Conservation (phyloP, 116 monocot genomes). For the Trichopus zeylanicus region DNA sequence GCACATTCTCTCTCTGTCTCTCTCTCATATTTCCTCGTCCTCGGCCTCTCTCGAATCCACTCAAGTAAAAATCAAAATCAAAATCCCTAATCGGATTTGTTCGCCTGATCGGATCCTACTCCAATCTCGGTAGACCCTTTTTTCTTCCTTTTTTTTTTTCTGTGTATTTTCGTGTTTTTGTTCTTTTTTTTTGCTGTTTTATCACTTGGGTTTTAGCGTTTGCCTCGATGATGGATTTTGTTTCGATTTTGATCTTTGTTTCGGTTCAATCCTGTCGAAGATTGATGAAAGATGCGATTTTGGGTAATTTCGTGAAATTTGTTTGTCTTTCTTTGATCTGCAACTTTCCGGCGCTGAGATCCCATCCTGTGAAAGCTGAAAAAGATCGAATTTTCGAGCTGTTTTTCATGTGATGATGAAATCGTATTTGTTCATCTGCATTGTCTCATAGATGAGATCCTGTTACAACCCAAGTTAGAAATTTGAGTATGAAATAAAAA, state of each 20-base stretch:
- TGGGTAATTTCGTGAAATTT: neutral
- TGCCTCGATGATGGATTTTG: neutral
- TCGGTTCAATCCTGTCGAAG: no score
- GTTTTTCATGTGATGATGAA: neutral
- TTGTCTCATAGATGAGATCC: neutral
- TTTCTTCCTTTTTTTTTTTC: neutral
- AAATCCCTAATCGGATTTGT: neutral
- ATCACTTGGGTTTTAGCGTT: neutral
- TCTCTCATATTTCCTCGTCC: neutral
- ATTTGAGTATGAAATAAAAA: neutral
- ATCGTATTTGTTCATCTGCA: neutral
- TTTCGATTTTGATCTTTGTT: no score
- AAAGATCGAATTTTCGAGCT: neutral
- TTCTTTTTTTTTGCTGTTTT: neutral
- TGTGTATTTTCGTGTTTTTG: neutral
- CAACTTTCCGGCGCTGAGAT: no score
- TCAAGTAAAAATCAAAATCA: no score
- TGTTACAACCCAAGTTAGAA: neutral
- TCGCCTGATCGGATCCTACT: neutral
- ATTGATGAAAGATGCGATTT: neutral
- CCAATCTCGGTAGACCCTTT: neutral
- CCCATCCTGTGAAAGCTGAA: no score
- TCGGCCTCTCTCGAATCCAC: constrained; percentile 1
- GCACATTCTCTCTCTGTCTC: neutral
- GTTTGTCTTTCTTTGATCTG: neutral